A percentile compares a stretch with the other conserved stretches of the same genome.
These are phyloP conservation scores for Astrephomene gubernaculifera DNA, from an alignment of 139 green algal genomes.

Conservation along the genomic window DNA sequence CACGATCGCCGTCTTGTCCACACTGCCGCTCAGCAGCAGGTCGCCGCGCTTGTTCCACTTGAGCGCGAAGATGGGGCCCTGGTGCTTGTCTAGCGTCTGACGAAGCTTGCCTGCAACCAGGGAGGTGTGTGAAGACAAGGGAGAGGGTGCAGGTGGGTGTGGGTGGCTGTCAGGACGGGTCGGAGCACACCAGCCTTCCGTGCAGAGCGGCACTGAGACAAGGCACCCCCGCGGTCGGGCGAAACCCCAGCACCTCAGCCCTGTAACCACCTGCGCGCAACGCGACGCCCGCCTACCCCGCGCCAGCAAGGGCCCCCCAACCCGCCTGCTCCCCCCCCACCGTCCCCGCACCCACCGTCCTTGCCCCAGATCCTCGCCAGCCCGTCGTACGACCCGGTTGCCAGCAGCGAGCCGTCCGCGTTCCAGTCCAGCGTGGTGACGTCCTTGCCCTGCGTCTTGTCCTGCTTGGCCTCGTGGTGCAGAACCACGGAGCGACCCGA, in stretches of 20 bases:
- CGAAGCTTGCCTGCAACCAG: slow-evolving; percentile 77
- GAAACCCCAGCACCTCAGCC: too few species aligned
- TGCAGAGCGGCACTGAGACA: too few species aligned
- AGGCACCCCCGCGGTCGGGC: too few species aligned
- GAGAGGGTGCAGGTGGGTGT: neutral
- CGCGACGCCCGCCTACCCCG: too few species aligned
- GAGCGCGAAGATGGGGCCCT: slow-evolving; percentile 91
- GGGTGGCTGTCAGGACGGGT: too few species aligned
- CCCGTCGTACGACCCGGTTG: slow-evolving; percentile 91
- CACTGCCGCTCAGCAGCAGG: slow-evolving; percentile 86
- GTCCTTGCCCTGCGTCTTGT: slow-evolving; percentile 69
- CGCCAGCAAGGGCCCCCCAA: too few species aligned
- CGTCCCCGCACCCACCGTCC: slow-evolving; percentile 67
- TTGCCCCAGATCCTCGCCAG: slow-evolving; percentile 85
- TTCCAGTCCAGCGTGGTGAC: slow-evolving; percentile 96
- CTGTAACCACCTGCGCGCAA: too few species aligned
- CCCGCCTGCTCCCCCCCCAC: too few species aligned
- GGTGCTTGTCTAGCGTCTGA: slow-evolving; percentile 82
- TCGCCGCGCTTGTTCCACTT: slow-evolving; percentile 93
- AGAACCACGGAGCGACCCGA: slow-evolving; percentile 53
- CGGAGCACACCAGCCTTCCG: too few species aligned
- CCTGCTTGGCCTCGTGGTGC: slow-evolving; percentile 48
- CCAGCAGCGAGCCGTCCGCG: slow-evolving; percentile 83
- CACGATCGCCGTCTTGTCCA: slow-evolving; percentile 86
- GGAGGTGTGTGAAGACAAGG: neutral